Evolutionary conservation across 2,329 filamentous ascomycete species (phyloP).

Genomic region (Scopulariopsis brevicaulis): DNA sequence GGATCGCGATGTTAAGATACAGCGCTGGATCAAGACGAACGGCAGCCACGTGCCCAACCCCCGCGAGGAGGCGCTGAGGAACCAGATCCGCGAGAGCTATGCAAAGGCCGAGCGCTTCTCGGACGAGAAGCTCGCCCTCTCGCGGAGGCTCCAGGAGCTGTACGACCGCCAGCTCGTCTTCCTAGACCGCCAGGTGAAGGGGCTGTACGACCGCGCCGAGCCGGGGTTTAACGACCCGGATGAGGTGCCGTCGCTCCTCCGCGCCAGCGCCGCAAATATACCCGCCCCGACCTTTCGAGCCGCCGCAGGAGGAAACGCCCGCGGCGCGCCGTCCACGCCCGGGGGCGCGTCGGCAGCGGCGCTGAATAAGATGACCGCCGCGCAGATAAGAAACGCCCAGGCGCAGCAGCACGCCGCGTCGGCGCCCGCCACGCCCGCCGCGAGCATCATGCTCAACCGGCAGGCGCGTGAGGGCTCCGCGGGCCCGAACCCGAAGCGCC

Average conservation of each 20-base stretch:
- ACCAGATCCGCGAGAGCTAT: constrained; percentile 57
- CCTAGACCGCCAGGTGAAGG: constrained; percentile 52
- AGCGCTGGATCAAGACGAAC: constrained; percentile 71
- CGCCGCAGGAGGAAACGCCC: constrained; percentile 11
- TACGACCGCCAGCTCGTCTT: constrained; percentile 52
- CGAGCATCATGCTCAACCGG: constrained; percentile 46
- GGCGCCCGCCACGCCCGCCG: constrained; percentile 48
- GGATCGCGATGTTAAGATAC: constrained; percentile 62
- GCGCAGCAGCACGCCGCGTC: constrained; percentile 41
- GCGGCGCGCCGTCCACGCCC: constrained; percentile 4
- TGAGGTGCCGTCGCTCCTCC: constrained; percentile 51
- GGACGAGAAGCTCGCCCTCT: constrained; percentile 61
- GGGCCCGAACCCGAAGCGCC: constrained; percentile 35
- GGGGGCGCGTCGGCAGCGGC: constrained; percentile 22
- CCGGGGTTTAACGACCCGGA: constrained; percentile 51
- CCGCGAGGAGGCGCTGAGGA: constrained; percentile 58
- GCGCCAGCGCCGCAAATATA: constrained; percentile 40
- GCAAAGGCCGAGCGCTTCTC: constrained; percentile 58
- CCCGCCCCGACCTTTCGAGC: constrained; percentile 25
- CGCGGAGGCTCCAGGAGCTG: constrained; percentile 48
- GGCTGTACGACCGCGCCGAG: constrained; percentile 48
- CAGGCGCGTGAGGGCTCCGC: constrained; percentile 46
- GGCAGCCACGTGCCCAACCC: constrained; percentile 64
- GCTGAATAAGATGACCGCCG: constrained; percentile 28
- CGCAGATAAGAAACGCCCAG: constrained; percentile 38